Conservation (phyloP, 768 basidiomycete species). For the Lactarius hatsudake region DNA sequence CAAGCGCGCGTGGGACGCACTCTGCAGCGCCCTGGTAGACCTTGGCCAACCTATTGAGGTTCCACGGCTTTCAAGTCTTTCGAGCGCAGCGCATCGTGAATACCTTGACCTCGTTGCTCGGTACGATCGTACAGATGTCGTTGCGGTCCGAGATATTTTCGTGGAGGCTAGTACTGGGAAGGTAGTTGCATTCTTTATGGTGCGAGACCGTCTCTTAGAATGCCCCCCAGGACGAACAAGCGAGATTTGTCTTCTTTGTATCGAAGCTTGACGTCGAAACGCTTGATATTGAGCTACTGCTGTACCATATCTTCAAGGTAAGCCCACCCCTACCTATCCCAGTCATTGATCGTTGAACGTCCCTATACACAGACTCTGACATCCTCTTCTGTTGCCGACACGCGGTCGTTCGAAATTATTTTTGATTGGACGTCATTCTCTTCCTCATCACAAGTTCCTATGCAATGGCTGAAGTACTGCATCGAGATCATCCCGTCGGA, state of each 20-base stretch:
- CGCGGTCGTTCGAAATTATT: constrained; percentile 64
- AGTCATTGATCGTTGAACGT: neutral
- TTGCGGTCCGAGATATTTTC: constrained; percentile 66
- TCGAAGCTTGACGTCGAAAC: constrained; percentile 76
- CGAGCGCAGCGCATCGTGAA: constrained; percentile 54
- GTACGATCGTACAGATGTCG: constrained; percentile 56
- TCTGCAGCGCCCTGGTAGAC: constrained; percentile 78
- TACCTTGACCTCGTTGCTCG: constrained; percentile 67
- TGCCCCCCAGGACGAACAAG: constrained; percentile 37
- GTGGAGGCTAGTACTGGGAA: constrained; percentile 47
- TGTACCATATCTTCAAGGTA: constrained; percentile 78
- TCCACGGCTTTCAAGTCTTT: constrained; percentile 52
- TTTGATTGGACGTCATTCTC: constrained; percentile 81
- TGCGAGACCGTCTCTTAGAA: neutral
- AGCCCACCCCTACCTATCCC: constrained; percentile 14
- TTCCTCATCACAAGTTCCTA: constrained; percentile 70
- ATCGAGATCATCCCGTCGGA: constrained; percentile 72
- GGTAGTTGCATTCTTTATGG: constrained; percentile 36
- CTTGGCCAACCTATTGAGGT: constrained; percentile 67
- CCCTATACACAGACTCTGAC: constrained; percentile 46
- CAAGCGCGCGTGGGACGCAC: constrained; percentile 80
- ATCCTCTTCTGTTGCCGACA: constrained; percentile 44
- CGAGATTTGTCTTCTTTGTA: constrained; percentile 61
- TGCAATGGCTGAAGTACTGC: constrained; percentile 78
- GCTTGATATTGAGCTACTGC: constrained; percentile 72